phyloP scores from a whole-genome alignment of 495 filamentous ascomycete species.

The Pyrenula massariospora region DNA sequence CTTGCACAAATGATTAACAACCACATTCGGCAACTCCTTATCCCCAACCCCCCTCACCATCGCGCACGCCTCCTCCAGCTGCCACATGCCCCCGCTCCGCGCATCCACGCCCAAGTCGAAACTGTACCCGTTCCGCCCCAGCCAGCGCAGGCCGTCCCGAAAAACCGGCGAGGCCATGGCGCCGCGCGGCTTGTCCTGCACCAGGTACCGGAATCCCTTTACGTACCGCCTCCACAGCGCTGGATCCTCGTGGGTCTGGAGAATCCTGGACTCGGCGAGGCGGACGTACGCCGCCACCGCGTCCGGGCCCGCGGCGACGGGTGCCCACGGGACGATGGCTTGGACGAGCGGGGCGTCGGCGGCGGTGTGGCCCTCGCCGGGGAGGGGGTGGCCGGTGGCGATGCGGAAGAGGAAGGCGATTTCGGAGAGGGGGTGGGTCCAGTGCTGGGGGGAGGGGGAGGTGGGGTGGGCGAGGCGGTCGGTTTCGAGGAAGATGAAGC shows the following conservation, averaged over 20 bases:
- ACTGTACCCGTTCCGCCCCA: conserved; percentile 47
- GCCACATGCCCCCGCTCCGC: conserved; percentile 51
- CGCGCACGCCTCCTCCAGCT: conserved; percentile 59
- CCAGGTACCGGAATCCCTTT: conserved; percentile 63
- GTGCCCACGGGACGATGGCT: conserved; percentile 74
- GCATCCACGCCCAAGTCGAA: conserved; percentile 83
- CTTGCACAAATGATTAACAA: conserved; percentile 76
- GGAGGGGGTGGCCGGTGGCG: conserved; percentile 30
- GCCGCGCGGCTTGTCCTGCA: conserved; percentile 51
- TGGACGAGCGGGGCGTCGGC: conserved; percentile 42
- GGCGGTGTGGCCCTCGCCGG: conserved; percentile 46
- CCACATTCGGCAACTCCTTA: conserved; percentile 20
- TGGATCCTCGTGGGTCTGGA: conserved; percentile 18
- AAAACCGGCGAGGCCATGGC: conserved; percentile 26
- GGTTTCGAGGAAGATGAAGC: conserved; percentile 73
- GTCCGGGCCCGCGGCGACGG: conserved; percentile 45
- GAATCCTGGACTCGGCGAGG: conserved; percentile 20
- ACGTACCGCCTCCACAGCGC: conserved; percentile 12
- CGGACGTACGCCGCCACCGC: conserved; percentile 4
- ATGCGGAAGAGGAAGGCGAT: conserved; percentile 44
- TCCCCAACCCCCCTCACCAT: conserved; percentile 50
- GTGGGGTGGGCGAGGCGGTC: conserved; percentile 50
- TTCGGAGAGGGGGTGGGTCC: conserved; percentile 56
- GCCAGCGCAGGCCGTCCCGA: conserved; percentile 54
- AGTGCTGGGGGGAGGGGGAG: conserved; percentile 25